Percentiles rank a stretch among this genome's conserved stretches.
phyloP scores from a whole-genome alignment of 805 yeast genomes.

The Priceomyces fermenticarens region DNA sequence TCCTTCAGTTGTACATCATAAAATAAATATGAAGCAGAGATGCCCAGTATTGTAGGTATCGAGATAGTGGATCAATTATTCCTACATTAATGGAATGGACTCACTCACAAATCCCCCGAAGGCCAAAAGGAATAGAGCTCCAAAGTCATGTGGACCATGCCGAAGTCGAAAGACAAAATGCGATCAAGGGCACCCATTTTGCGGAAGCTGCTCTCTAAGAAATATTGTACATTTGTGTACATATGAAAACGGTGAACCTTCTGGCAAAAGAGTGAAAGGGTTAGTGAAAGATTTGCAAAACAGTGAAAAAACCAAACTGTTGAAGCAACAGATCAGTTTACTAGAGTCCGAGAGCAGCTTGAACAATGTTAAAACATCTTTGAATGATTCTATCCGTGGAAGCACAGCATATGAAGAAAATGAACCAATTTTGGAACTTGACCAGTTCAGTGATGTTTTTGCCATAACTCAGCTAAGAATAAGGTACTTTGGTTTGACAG shows the following conservation, averaged over 20 bases:
- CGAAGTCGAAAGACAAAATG: constrained; percentile 39
- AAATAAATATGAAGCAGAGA: too few relatives aligned
- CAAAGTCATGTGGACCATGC: constrained; percentile 42
- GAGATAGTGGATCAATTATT: too few relatives aligned
- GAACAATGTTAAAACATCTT: too few relatives aligned
- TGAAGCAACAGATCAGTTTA: constrained; percentile 2
- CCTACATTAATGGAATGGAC: too few relatives aligned
- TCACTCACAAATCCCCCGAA: too few relatives aligned
- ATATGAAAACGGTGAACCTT: constrained; percentile 33
- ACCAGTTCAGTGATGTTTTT: too few relatives aligned
- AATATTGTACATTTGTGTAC: constrained; percentile 36
- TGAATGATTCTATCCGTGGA: too few relatives aligned
- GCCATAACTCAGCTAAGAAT: neutral
- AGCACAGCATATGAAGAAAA: too few relatives aligned
- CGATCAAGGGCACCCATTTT: constrained; percentile 34
- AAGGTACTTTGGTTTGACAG: constrained; percentile 9
- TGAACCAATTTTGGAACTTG: too few relatives aligned
- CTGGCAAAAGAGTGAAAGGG: neutral
- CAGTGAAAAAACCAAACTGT: neutral
- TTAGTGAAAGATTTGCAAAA: neutral
- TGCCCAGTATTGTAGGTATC: too few relatives aligned
- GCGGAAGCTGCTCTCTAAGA: constrained; percentile 34
- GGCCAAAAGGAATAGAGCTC: constrained; percentile 41
- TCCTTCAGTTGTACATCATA: too few relatives aligned
- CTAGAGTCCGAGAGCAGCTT: neutral